Conservation (phyloP, 1,139 yeast species). For the Saccharomyces hybrid region DNA sequence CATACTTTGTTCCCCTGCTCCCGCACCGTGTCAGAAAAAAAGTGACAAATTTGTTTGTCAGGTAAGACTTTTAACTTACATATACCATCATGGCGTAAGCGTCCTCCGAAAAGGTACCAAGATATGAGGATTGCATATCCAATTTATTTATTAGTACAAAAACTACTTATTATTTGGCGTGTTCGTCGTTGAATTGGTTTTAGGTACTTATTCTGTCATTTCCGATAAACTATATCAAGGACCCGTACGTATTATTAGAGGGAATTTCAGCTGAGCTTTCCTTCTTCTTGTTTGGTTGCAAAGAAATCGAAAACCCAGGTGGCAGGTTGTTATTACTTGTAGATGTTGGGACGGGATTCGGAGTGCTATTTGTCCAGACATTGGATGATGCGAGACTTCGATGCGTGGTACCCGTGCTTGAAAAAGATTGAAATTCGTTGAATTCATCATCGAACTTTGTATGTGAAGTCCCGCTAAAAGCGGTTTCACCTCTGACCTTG, state of each 20-base stretch:
- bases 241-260: not conserved
- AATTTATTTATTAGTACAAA: not conserved
- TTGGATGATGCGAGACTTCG: not conserved
- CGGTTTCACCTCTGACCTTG: not conserved
- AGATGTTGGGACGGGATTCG: conserved; percentile 6
- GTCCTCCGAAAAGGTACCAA: not conserved
- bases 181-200: not conserved
- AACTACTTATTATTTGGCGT: not conserved
- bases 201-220: not conserved
- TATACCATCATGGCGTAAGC: not conserved
- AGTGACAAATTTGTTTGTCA: not conserved
- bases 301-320: conserved; percentile 33
- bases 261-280: not conserved
- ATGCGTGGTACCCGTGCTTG: not conserved
- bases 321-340: conserved; percentile 18
- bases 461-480: not conserved
- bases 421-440: not conserved
- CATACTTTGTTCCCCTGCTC: not conserved
- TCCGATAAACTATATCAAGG: not conserved
- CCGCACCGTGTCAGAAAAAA: not conserved
- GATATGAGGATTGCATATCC: not conserved
- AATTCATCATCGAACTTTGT: not conserved
- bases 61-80: not conserved
- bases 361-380: not conserved
- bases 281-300: conserved; percentile 27